Conservation (phyloP, 768 basidiomycete species). For the Tricholoma sp. region DNA sequence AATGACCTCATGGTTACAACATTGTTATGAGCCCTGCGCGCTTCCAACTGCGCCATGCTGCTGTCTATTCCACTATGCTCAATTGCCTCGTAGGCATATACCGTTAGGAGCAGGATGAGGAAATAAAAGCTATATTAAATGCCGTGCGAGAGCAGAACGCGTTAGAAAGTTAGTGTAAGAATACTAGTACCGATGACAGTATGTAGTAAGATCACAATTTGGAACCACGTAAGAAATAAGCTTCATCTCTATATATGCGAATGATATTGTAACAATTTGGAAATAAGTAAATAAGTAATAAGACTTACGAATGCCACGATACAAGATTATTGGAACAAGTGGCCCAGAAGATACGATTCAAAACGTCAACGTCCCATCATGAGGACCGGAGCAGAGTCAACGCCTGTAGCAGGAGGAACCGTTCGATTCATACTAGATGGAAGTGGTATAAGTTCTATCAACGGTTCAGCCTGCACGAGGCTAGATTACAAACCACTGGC, state of each 20-base stretch:
- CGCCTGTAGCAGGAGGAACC: conserved; percentile 5
- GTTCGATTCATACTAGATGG: conserved; percentile 10
- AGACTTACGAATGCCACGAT: background rate
- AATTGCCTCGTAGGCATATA: no score
- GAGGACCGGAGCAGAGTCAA: background rate
- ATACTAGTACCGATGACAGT: no score
- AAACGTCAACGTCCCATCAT: background rate
- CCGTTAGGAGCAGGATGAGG: no score
- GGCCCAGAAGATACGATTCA: background rate
- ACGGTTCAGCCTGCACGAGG: conserved; percentile 19
- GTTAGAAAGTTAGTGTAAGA: no score
- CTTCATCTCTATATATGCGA: no score
- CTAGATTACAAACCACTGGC: conserved; percentile 7
- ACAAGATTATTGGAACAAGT: background rate
- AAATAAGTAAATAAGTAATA: background rate
- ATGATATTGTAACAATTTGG: background rate
- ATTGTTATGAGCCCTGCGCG: no score
- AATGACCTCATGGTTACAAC: conserved; percentile 18
- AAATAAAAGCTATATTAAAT: no score
- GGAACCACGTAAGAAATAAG: no score
- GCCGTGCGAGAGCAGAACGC: no score
- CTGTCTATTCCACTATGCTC: no score
- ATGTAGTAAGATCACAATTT: no score
- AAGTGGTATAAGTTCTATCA: conserved; percentile 16
- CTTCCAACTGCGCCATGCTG: no score